A percentile compares a stretch with the other conserved stretches of the same genome.
Conservation (phyloP, 2,329 filamentous ascomycete species). For the Colletotrichum navitas region DNA sequence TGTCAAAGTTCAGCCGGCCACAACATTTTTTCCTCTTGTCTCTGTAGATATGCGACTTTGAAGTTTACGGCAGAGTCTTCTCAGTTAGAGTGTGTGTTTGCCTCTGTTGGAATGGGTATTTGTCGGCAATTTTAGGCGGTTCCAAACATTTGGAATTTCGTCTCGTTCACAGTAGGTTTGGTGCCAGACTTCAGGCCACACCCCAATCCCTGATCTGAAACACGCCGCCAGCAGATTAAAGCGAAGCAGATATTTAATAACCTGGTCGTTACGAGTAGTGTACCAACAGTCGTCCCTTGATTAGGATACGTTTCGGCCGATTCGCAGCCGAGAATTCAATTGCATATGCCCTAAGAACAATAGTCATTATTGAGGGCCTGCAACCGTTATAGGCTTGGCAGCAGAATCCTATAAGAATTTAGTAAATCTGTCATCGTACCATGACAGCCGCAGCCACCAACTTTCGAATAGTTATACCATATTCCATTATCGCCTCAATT, state of each 20-base stretch:
- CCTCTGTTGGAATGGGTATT: neutral
- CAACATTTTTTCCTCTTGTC: neutral
- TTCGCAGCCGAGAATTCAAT: neutral
- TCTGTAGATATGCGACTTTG: neutral
- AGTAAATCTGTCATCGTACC: too few species aligned
- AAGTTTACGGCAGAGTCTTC: too few species aligned
- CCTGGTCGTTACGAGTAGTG: neutral
- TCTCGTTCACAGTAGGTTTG: neutral
- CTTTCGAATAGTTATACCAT: too few species aligned
- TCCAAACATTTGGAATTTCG: conserved; percentile 17
- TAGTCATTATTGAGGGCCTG: too few species aligned
- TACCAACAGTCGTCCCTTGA: neutral
- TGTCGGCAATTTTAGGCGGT: neutral
- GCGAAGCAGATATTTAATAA: neutral
- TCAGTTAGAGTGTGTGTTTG: neutral
- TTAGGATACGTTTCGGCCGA: neutral
- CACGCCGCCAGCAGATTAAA: neutral
- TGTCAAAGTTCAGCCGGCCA: neutral
- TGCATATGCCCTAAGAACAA: neutral
- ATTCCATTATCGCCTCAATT: too few species aligned
- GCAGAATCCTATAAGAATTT: too few species aligned
- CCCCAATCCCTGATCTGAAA: neutral
- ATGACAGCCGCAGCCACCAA: too few species aligned
- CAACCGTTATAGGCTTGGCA: too few species aligned
- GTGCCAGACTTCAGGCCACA: conserved; percentile 1